Evolutionary conservation across 176 grass and related monocot genomes (phyloP).

Genomic region (Triticum monococcum): DNA sequence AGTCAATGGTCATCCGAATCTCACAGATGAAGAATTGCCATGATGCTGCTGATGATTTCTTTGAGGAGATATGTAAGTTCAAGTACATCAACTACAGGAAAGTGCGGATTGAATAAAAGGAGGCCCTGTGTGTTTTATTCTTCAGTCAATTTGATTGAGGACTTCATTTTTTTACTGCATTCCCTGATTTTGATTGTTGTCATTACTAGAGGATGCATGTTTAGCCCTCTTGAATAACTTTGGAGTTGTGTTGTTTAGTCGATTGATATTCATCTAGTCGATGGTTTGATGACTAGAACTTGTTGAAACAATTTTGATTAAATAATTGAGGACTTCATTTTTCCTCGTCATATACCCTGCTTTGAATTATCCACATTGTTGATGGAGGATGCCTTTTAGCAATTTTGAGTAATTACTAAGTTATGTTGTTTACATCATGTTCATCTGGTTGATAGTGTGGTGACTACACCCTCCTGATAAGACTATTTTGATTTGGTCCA

Average conservation of each 20-base stretch:
- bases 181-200: constrained; percentile 3
- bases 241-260: constrained; percentile 6
- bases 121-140: constrained; percentile 16
- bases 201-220: constrained; percentile 16
- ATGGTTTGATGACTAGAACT: constrained; percentile 9
- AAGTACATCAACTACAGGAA: constrained; percentile 65
- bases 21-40: constrained; percentile 99
- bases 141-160: constrained; percentile 20
- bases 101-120: constrained; percentile 74
- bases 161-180: not conserved
- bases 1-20: constrained; percentile 77
- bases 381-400: constrained; percentile 9
- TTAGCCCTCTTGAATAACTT: constrained; percentile 3
- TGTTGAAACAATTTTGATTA: constrained; percentile 20
- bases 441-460: not conserved
- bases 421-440: constrained; percentile 4
- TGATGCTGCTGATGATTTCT: constrained; percentile 90
- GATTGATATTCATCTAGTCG: not conserved
- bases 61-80: constrained; percentile 98
- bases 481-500: constrained; percentile 10
- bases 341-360: not conserved
- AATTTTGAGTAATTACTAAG: not conserved
- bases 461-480: not conserved
- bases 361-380: not conserved
- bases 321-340: not conserved